Base-by-base conservation (phyloP, 768 basidiomycete species). In the Kwoniella sp. region DNA sequence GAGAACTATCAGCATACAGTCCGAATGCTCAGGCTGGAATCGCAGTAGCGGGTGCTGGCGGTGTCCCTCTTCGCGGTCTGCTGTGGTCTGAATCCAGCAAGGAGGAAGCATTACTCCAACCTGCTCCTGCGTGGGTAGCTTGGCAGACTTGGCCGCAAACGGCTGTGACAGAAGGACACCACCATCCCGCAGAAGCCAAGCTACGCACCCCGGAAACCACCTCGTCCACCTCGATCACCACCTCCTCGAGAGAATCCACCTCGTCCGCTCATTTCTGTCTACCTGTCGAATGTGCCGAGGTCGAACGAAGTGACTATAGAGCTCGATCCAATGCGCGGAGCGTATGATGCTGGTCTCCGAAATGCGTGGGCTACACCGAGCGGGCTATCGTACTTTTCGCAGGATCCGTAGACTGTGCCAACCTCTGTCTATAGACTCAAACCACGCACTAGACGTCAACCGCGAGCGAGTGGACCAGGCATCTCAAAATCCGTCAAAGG, bases 171-270 rank as follows among this genome's bases (percentile, higher is more conserved):
- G n/a, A n/a, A n/a, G n/a, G n/a, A n/a, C n/a, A n/a, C n/a, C n/a
- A n/a, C n/a, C n/a, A n/a, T n/a, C n/a, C n/a, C n/a, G n/a, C n/a
- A n/a, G n/a, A n/a, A n/a, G n/a, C n/a, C n/a, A n/a, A n/a, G n/a
- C n/a, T n/a, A 54, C 45, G 33, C 39, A 51, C 59, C 62, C 54
- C 65, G 38, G 54, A 66, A 64, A 41, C 57, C 37, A 22, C 62
- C 62, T 55, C 63, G 37, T 54, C 62, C 57, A 38, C 59, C 37
- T 27, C 50, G 50, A 49, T 57, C 59, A 41, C 63, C 63, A 22
- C 67, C 67, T 15, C 67, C 56, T 57, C 67, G 39, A 57, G 67
- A 69, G 31, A 65, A 69, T 57, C 55, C 53, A 51, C 65, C 66
- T 57, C 66, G 23, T 47, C 67, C 59, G 58, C 66, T 68, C 66